These are phyloP conservation scores for Oryza meyeriana DNA, from an alignment of 176 grass and related monocot species.

Conservation along the genomic window DNA sequence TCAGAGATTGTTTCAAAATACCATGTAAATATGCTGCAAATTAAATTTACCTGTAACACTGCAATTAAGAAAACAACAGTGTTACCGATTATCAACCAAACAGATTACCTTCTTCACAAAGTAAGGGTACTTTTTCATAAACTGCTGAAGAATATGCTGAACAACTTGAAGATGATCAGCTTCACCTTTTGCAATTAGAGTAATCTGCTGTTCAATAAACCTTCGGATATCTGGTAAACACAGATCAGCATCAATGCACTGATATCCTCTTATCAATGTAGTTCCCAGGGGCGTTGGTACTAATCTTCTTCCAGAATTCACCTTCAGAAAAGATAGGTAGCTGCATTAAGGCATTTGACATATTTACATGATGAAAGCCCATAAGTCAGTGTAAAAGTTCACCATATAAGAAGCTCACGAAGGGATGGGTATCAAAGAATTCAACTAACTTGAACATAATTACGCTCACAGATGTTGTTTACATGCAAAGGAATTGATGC, in stretches of 20 bases:
- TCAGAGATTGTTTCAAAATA: background rate
- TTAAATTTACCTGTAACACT: background rate
- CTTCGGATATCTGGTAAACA: conserved; percentile 94
- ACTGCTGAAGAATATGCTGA: conserved; percentile 82
- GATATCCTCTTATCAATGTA: conserved; percentile 94
- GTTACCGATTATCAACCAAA: conserved; percentile 33
- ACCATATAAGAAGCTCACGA: conserved; percentile 13
- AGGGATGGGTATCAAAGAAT: conserved; percentile 2
- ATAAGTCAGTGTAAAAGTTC: background rate
- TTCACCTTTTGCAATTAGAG: conserved; percentile 89
- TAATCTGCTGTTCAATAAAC: conserved; percentile 99
- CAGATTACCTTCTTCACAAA: conserved; percentile 79
- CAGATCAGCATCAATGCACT: conserved; percentile 93
- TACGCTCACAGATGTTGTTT: conserved; percentile 92
- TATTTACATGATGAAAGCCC: background rate
- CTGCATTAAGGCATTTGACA: conserved; percentile 5
- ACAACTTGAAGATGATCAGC: conserved; percentile 69
- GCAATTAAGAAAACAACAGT: background rate
- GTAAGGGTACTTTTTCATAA: conserved; percentile 80
- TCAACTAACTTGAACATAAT: conserved; percentile 85
- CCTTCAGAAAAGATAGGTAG: conserved; percentile 52
- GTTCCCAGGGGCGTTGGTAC: conserved; percentile 85
- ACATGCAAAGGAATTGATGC: conserved; percentile 98
- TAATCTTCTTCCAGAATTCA: conserved; percentile 88
- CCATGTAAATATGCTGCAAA: conserved; percentile 1